Evolutionary conservation across 2,329 filamentous ascomycete genomes (phyloP), one percentile per base, ranked within the genome.

Genomic region (Trichoderma sp.): DNA sequence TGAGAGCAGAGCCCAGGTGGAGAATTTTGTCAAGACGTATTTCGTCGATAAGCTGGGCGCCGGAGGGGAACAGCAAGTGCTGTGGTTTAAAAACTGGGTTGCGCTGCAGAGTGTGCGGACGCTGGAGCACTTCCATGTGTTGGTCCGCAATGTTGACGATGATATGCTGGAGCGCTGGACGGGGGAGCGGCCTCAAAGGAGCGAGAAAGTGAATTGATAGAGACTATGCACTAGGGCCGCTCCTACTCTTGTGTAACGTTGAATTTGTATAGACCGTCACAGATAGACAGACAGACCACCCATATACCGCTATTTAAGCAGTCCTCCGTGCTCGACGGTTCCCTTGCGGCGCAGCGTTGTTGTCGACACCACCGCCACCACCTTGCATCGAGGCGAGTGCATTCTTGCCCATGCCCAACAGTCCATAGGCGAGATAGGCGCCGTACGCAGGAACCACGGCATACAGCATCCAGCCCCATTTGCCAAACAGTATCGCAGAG

Each of bases 51-150:
- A 79, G 35, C 80, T 92, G 14, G 85, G 84, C 0, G 77, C 79
- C 0, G 81, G 79, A 4, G 85, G 84, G n/a, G 79, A 81, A 68
- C 80, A 84, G 6, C 82, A 81, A 60, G 87, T 91, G 56, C 78
- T 94, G 71, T 98, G 94, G 93, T 97, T 97, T 82, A 96, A 95
- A 85, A 97, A 97, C 75, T 97, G 94, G 94, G 89, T 89, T 70
- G 89, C 89, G 31, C 81, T 97, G 77, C 96, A 97, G 83, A 96
- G 92, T 74, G 91, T 97, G 53, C 88, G 94, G 74, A 87, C 92
- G 3, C 84, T 97, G 58, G 94, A 97, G 82, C 95, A 97, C 78
- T 90, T 97, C 75, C 95, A 98, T 79, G 89, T 98, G 40, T 77
- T 91, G 75, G 86, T 91, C 62, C 85, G 81, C 66, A 83, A 87